phyloP scores from a whole-genome alignment of 2,329 filamentous ascomycete species.

The Diaporthe vexans region DNA sequence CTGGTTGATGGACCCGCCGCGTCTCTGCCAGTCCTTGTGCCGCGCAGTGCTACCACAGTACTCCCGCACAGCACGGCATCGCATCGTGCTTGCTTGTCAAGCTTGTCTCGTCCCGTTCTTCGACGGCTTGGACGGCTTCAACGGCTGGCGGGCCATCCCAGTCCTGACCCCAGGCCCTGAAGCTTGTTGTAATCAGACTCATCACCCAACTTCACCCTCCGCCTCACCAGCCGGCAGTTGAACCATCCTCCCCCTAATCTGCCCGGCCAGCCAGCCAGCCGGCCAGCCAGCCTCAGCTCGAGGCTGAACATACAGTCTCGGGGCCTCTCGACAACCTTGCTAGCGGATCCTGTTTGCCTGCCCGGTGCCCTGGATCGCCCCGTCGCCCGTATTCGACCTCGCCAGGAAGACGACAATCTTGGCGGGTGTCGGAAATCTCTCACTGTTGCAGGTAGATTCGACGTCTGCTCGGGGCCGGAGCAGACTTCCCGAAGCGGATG shows the following conservation, averaged over 20 bases:
- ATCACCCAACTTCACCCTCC: not conserved
- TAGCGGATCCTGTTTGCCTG: constrained; percentile 14
- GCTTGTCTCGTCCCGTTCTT: not conserved
- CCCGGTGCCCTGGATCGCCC: not conserved
- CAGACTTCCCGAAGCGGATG: constrained; percentile 25
- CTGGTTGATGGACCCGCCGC: not conserved
- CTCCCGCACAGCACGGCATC: not conserved
- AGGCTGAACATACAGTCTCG: not conserved
- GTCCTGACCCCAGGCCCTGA: not conserved
- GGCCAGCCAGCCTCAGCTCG: not conserved
- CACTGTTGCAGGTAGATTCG: constrained; percentile 29
- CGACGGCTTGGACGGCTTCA: not conserved
- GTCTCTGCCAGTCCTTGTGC: not conserved
- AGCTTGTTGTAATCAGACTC: constrained; percentile 22
- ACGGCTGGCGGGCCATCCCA: not conserved
- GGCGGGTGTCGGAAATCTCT: constrained; percentile 14
- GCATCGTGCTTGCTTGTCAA: not conserved
- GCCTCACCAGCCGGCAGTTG: constrained; percentile 25
- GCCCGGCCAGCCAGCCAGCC: not conserved
- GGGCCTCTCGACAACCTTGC: not conserved
- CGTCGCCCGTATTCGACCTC: not conserved
- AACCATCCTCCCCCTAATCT: not conserved
- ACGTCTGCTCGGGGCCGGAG: constrained; percentile 9
- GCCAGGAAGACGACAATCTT: not conserved
- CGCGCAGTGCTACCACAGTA: no score